Evolutionary conservation across 495 filamentous ascomycete species (phyloP), one percentile per base, ranked within the genome.

Genomic region (Aspergillus ostianus): DNA sequence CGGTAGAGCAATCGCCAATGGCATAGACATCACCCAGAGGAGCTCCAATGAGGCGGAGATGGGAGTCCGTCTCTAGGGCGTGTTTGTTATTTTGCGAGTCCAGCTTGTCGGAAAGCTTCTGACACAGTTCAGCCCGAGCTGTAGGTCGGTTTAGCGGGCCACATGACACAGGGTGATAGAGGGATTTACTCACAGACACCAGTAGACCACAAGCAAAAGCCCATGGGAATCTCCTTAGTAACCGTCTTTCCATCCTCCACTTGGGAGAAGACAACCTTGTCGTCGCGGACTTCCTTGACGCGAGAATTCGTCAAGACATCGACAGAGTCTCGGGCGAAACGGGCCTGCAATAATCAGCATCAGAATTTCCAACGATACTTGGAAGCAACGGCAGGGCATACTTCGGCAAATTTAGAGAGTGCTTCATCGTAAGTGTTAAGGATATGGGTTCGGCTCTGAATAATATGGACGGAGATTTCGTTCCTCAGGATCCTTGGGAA

Each of bases 381-480:
- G 3, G 15, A 20, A 30, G 27, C 15, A 18, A 15, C 32, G 18
- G 36, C 17, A 6, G 20, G 21, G 52, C 70, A 52, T 72, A 84
- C 81, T 75, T 99, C 95, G 56, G 95, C 95, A 69, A 91, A 99
- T 67, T 86, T 86, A 20, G 92, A 96, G 1, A 99, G 80, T 0
- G 91, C 87, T 73, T 98, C 95, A 64, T 99, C 95, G 68, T 99
- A 99, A 5, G 95, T 99, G 74, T 99, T 99, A 20, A 99, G 78
- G 58, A 99, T 99, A 67, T 99, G 93, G 41, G 84, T 86, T 47
- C 95, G 83, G 66, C 89, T 93, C 66, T 99, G 95, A 57, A 99
- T 95, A 45, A 99, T 80, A 70, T 99, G 95, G 0, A 99, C 93
- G 4, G 95, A 98, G 47, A 98, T 93, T 71, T 99, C 93, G 66